Percentiles rank a stretch among this genome's conserved stretches.
phyloP scores from a whole-genome alignment of 2,329 filamentous ascomycete genomes.

The Pyrenochaeta sp. region DNA sequence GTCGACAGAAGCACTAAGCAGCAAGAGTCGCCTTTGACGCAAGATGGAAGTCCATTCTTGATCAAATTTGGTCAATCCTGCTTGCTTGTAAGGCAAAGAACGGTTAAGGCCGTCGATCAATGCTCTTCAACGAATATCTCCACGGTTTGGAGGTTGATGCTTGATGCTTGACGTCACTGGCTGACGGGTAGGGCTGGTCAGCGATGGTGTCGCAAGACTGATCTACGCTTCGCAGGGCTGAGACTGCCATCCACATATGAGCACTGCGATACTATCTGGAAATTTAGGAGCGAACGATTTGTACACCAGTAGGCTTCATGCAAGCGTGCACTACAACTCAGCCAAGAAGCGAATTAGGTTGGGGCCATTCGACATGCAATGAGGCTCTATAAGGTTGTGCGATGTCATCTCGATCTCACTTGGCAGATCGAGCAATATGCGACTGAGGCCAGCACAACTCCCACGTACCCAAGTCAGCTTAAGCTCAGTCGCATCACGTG shows the following conservation, averaged over 20 bases:
- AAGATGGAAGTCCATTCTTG: background rate
- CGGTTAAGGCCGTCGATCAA: background rate
- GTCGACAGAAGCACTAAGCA: no score
- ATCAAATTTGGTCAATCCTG: background rate
- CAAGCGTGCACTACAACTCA: background rate
- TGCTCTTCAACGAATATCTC: background rate
- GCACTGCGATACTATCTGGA: background rate
- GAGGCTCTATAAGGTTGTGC: background rate
- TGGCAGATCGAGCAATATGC: background rate
- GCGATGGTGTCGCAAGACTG: constrained; percentile 7
- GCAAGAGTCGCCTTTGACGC: no score
- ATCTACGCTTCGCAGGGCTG: constrained; percentile 1
- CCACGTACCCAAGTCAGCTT: background rate
- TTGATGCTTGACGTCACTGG: constrained; percentile 11
- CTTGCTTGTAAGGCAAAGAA: background rate
- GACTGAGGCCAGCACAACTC: background rate
- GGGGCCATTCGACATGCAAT: background rate
- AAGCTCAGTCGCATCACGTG: background rate
- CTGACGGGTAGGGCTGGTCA: constrained; percentile 8
- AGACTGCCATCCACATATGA: background rate
- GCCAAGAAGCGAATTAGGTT: background rate
- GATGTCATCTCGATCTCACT: background rate
- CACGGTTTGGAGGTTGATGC: background rate
- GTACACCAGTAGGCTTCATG: background rate
- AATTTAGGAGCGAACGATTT: background rate